A percentile compares a stretch with the other conserved stretches of the same genome.
Evolutionary conservation across 257 asterid genomes (phyloP).

Genomic region (Plantago ovata): DNA sequence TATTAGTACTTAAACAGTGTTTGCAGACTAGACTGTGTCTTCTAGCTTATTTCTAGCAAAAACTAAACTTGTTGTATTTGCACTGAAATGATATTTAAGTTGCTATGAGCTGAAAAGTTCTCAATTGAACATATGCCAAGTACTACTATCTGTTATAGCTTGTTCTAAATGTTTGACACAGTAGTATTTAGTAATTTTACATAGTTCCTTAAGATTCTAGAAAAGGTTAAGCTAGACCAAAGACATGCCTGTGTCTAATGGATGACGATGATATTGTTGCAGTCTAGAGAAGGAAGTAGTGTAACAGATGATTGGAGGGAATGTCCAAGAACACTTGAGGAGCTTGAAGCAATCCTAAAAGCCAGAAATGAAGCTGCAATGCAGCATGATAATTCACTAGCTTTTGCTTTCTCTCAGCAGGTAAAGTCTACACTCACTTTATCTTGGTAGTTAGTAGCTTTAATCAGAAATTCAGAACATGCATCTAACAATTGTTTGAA

Average conservation of each 20-base stretch:
- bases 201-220: no score
- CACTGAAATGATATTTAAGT: no score
- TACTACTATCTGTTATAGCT: background rate
- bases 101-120: no score
- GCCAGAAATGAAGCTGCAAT: conserved; percentile 72
- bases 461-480: background rate
- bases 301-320: conserved; percentile 68
- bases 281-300: conserved; percentile 66
- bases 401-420: conserved; percentile 70
- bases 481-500: conserved; percentile 2
- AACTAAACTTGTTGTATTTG: no score
- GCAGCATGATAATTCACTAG: conserved; percentile 55
- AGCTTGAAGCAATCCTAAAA: conserved; percentile 60
- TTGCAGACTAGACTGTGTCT: no score
- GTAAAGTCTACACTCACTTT: conserved; percentile 17
- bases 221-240: no score
- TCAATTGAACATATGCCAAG: background rate
- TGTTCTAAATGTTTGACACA: no score
- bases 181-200: no score
- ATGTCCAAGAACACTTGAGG: conserved; percentile 68
- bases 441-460: background rate
- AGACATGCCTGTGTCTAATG: no score
- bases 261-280: conserved; percentile 5
- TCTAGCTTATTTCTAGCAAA: background rate
- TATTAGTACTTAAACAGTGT: no score